Percentiles rank a stretch among this genome's conserved stretches.
phyloP scores from a whole-genome alignment of 2,329 filamentous ascomycete species.

The Nigrospora oryzae region DNA sequence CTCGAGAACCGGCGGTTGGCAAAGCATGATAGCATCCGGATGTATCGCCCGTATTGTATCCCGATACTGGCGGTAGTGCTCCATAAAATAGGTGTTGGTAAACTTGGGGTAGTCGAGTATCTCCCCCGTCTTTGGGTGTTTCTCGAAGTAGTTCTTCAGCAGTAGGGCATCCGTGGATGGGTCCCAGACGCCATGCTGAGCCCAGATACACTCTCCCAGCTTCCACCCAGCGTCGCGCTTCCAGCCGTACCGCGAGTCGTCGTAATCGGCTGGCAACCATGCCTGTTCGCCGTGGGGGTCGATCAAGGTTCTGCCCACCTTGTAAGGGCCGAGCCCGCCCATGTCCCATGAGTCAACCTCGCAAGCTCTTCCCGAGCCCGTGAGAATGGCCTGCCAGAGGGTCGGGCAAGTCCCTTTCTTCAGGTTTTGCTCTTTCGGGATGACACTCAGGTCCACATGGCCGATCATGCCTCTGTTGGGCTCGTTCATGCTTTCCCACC shows the following conservation, averaged over 20 bases:
- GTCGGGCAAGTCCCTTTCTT: constrained; percentile 92
- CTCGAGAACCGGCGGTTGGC: constrained; percentile 87
- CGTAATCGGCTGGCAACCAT: constrained; percentile 76
- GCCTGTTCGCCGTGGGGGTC: constrained; percentile 80
- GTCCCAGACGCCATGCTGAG: constrained; percentile 95
- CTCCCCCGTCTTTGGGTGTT: constrained; percentile 65
- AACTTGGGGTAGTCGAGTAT: constrained; percentile 75
- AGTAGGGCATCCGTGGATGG: constrained; percentile 66
- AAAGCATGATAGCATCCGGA: constrained; percentile 75
- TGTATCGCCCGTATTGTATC: constrained; percentile 69
- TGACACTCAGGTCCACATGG: constrained; percentile 68
- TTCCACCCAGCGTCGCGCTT: constrained; percentile 83
- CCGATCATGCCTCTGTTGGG: constrained; percentile 85
- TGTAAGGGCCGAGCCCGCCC: constrained; percentile 85
- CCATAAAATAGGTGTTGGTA: constrained; percentile 86
- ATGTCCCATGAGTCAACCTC: constrained; percentile 92
- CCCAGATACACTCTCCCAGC: constrained; percentile 92
- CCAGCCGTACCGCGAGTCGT: constrained; percentile 85
- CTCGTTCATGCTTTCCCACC: constrained; percentile 96
- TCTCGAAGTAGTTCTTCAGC: constrained; percentile 80
- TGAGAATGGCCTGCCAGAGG: constrained; percentile 86
- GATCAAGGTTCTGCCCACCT: constrained; percentile 72
- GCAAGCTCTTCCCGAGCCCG: constrained; percentile 81
- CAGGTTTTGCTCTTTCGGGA: constrained; percentile 80
- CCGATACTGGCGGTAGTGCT: constrained; percentile 70